Base-by-base conservation (phyloP, 2,329 filamentous ascomycete species). In the Exophiala mesophila region DNA sequence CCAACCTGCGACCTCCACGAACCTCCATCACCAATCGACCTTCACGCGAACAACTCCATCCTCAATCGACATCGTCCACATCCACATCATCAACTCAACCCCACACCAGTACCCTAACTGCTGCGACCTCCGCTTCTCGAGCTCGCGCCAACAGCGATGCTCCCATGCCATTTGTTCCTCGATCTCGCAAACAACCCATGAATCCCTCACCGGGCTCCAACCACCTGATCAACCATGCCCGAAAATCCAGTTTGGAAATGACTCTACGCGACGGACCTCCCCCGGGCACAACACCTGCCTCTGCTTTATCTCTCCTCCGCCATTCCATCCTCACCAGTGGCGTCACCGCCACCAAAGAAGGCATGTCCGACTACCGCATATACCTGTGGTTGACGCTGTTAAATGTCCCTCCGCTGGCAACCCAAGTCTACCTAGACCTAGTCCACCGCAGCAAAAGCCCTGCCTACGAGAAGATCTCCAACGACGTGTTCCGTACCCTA, bases 361-460 rank as follows among this genome's bases (percentile, higher is more conserved):
- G 72, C 55, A 75, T 75, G 90, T 98, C 92, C 15, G 83, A 88
- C 33, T 72, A 92, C 50, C 83, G 92, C 58, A 94, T 97, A 62
- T 97, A 98, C 64, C 80, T 94, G 53, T 98, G 92, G 92, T 77
- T 97, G 29, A 86, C 95, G 55, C 78, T 98, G 9, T 83, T 98
- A 56, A 86, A 95, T 60, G 83, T 89, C 21, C 82, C 88, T 5
- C 80, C 94, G 31, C 72, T 96, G 50, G 77, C 82, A 32, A 95
- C 92, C 45, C 86, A 95, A 57, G 76, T 83, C 48, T 98, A 98
- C 63, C 84, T 97, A 52, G 77, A 79, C 44, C 83, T 97, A 32
- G 84, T 98, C 53, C 88, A 94, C 60, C 87, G 92, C 51, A 90
- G 92, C 50, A 85, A 90, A 17, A 97, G 90, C 3, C 89, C 90